phyloP scores from a whole-genome alignment of 139 green algal species.

The Desmodesmus armatus region DNA sequence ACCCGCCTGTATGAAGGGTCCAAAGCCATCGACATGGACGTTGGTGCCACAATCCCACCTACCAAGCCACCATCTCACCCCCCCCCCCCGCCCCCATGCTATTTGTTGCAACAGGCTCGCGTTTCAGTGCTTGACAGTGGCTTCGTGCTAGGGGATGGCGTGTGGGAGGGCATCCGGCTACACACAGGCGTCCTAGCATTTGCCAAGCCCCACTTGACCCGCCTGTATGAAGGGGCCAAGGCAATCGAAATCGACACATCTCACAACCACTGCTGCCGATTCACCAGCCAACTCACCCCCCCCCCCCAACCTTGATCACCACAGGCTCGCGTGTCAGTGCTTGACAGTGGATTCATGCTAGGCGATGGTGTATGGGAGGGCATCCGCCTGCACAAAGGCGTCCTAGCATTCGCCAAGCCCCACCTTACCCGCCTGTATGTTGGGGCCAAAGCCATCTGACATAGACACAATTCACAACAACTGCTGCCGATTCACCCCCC shows the following conservation, averaged over 20 bases:
- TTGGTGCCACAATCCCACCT: slow-evolving; percentile 31
- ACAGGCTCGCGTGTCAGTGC: slow-evolving; percentile 77
- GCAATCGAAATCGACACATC: slow-evolving; percentile 81
- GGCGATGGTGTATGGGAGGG: slow-evolving; percentile 88
- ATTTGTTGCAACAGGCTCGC: slow-evolving; percentile 53
- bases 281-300: no score
- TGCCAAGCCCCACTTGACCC: slow-evolving; percentile 24
- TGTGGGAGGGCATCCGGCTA: slow-evolving; percentile 82
- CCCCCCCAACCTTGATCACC: no score
- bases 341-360: slow-evolving; percentile 86
- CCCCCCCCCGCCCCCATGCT: slow-evolving; percentile 6
- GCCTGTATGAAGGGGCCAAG: slow-evolving; percentile 73
- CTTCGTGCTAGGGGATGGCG: slow-evolving; percentile 86
- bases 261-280: no score
- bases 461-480: no score
- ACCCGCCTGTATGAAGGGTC: slow-evolving; percentile 69
- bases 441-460: slow-evolving; percentile 69
- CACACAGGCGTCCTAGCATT: slow-evolving; percentile 52
- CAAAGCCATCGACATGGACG: slow-evolving; percentile 77
- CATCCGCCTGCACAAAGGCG: slow-evolving; percentile 64
- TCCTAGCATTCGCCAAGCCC: slow-evolving; percentile 25
- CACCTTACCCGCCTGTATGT: slow-evolving; percentile 62
- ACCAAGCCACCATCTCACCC: neutral
- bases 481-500: no score
- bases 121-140: slow-evolving; percentile 85